Evolutionary conservation across 768 basidiomycete species (phyloP), one percentile per base, ranked within the genome.

Genomic region (Nevesoporus exiguus): DNA sequence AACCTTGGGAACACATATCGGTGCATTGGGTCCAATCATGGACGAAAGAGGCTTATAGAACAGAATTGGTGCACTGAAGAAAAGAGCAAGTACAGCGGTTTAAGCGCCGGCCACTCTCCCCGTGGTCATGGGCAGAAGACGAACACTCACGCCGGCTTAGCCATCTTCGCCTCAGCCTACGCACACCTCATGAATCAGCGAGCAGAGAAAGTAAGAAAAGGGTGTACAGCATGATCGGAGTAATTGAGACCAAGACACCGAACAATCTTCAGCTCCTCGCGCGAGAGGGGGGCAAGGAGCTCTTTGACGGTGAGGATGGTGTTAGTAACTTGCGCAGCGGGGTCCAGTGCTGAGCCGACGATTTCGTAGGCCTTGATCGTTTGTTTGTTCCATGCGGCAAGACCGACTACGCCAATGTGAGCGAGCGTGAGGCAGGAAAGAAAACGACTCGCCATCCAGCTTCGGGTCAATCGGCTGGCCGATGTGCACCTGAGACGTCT

Each of bases 231-330:
- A 73, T 92, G 89, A 61, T 91, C 89, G n/a, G 80, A 79, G 65
- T 93, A 93, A 66, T 93, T 93, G 45, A 93, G 71, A 0, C 90
- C 90, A 13, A 93, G 71, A 70, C 88, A 90, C 11, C 90, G 80
- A 25, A 89, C 87, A 3, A 85, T 71, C 56, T 81, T 82, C 57
- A 90, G 76, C 63, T 89, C 77, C 56, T 85, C 80, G 39, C 79
- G 73, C 9, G 86, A 77, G 24, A 93, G 76, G 11, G 90, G 90
- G 3, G 82, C 73, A 17, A 93, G 77, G 34, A 93, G 80, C 39
- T 80, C 74, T 65, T 84, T 80, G 39, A 90, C 88, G 3, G 88
- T 90, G 41, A 92, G 73, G 0, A 86, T 67, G 21, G 75, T 82
- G 52, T 72, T 73, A 15, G 86, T 81, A 21, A 93, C 77, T 57